Evolutionary conservation across 2,329 filamentous ascomycete genomes (phyloP), one percentile per base, ranked within the genome.

Genomic region (Cadophora sp.): DNA sequence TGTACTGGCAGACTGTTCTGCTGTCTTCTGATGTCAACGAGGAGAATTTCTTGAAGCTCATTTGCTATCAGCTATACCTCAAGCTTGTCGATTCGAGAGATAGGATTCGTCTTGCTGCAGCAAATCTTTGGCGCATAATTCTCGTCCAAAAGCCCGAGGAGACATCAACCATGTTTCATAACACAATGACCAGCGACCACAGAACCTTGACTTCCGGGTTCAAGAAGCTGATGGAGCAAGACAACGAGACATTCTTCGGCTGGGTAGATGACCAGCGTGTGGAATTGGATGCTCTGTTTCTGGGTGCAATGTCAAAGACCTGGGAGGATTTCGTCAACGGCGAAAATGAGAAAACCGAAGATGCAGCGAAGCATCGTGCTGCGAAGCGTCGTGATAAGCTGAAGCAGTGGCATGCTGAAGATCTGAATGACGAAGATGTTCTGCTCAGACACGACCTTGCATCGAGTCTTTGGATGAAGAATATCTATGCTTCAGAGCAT

Each of bases 1-100:
- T 93, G 0, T 98, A 97, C 78, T 99, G 96, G 96, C 96, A 98
- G 77, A 94, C 93, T 22, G 92, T 97, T 20, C 88, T 99, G 18
- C 82, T 99, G 18, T 90, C 89, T 1, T 88, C 90, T 4, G 88
- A 96, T 18, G 91, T 92, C 3, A 84, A 87, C 7, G 93, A 97
- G 53, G 88, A 92, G n/a, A 89, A 93, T 11, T 92, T 92, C 75
- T 86, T 97, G 74, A 91, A 91, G 70, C 84, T 97, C 41, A 87
- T 98, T 50, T 97, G 94, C 83, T 98, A 97, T 75, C 88, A 97
- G 68, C 87, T 99, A 3, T 99, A 98, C 77, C 89, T 90, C 8
- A 97, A 96, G 77, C 83, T 98, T 43, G 88, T 96, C 8, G 93
- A 93, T 63, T 81, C 85, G 0, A 85, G 90, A 62, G 81, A 85